A percentile compares a stretch with the other conserved stretches of the same genome.
Evolutionary conservation across 202 grass and related monocot genomes (phyloP).

Genomic region (Cymbopogon flexuosus): DNA sequence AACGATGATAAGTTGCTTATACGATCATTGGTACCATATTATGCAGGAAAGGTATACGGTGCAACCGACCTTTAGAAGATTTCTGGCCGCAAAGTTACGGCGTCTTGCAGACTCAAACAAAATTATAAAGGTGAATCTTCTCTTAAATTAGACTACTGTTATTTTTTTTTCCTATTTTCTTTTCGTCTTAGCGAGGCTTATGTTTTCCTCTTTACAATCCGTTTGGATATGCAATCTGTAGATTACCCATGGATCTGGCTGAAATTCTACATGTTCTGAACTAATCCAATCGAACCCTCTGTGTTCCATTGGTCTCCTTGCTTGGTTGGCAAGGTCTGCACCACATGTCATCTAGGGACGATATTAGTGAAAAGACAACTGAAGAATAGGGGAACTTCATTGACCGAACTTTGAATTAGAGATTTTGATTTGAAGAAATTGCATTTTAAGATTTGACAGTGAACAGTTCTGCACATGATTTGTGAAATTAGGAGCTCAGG

Average conservation of each 20-base stretch:
- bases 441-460: neutral
- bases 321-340: neutral
- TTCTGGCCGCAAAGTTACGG: slow-evolving; percentile 67
- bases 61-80: slow-evolving; percentile 69
- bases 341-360: neutral
- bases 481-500: neutral
- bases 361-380: neutral
- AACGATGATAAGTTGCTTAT: slow-evolving; percentile 22
- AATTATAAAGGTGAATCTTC: slow-evolving; percentile 65
- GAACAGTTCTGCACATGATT: neutral
- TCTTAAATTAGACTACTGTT: neutral
- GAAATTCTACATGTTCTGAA: slow-evolving; percentile 10
- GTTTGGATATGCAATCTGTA: slow-evolving; percentile 1
- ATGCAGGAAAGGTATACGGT: slow-evolving; percentile 76
- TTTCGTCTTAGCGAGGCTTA: neutral
- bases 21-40: slow-evolving; percentile 35
- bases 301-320: neutral
- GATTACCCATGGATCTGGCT: neutral
- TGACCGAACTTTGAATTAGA: neutral
- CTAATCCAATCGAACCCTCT: neutral
- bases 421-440: slow-evolving; percentile 19
- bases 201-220: neutral
- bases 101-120: slow-evolving; percentile 67
- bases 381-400: slow-evolving; percentile 9
- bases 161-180: neutral